Evolutionary conservation across 495 filamentous ascomycete genomes (phyloP), one percentile per base, ranked within the genome.

Genomic region (Hypoxylon fragiforme): DNA sequence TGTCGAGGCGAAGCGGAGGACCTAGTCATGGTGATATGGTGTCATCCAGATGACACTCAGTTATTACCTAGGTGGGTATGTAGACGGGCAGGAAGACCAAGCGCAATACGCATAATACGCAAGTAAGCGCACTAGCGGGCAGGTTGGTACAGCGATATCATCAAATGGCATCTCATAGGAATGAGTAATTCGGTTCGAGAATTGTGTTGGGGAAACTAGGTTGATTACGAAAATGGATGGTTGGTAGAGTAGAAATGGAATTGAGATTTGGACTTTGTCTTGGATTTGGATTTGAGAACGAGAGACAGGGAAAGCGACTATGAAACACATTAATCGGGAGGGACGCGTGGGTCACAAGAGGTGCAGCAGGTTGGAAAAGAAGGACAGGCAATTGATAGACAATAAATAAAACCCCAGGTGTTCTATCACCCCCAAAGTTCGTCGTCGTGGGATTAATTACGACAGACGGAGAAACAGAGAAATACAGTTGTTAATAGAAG

Each of bases 1-100:
- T 66, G 64, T 44, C 67, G 68, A 41, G 67, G 66, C 14, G 70
- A 60, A 37, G 65, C 44, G 41, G 67, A 43, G 41, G 59, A 58
- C 36, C 66, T 54, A 28, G 51, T 57, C 66, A 69, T 69, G 52
- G 44, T 67, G 51, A 50, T 36, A 15, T 15, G 12, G 44, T 59
- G 47, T 65, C 56, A 65, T 65, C 52, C 46, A 61, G 50, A 58
- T 63, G 55, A 54, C 55, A 53, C 50, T 47, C 13, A 16, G 38
- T 42, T 24, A 44, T 28, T 4, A 9, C 4, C 9, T 28, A 28
- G 24, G 9, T 9, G 24, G 49, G 40, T 62, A 39, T 59, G 53
- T 26, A 26, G 31, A 32, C n/a, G 16, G 14, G 20, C 11, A 47
- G 22, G 35, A 35, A 42, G 16, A 43, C 43, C 43, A 42, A 37